phyloP scores from a whole-genome alignment of 2,329 filamentous ascomycete species.

The Aspergillus alliaceus region DNA sequence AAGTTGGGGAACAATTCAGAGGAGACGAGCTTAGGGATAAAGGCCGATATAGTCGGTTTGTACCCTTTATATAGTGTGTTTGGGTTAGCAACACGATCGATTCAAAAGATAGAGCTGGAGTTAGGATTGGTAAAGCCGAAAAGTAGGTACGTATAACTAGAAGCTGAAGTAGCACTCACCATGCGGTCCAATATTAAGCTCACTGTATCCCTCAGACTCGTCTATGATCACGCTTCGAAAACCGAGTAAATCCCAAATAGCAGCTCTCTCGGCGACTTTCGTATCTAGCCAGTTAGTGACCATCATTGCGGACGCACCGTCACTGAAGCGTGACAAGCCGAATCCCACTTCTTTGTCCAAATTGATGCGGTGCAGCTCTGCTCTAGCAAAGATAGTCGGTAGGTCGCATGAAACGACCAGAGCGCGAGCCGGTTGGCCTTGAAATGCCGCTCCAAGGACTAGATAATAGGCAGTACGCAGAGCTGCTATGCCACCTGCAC shows the following conservation, averaged over 20 bases:
- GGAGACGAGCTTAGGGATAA: neutral
- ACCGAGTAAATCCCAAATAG: neutral
- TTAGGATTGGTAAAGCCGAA: too few relatives aligned
- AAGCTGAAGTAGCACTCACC: neutral
- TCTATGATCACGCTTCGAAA: neutral
- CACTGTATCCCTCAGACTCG: neutral
- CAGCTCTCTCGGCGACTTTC: neutral
- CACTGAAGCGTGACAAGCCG: neutral
- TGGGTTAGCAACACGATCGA: neutral
- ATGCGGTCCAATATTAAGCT: neutral
- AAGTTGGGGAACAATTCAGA: neutral
- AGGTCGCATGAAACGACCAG: conserved; percentile 57
- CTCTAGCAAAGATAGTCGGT: neutral
- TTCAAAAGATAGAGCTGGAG: neutral
- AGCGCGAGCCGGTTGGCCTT: conserved; percentile 61
- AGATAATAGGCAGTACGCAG: conserved; percentile 66
- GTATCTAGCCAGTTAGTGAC: neutral
- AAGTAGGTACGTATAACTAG: too few relatives aligned
- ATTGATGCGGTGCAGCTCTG: neutral
- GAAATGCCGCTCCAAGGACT: conserved; percentile 61
- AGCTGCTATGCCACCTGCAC: conserved; percentile 62
- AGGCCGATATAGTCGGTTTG: neutral
- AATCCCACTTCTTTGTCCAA: neutral
- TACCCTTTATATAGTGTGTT: neutral
- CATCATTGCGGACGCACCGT: neutral